phyloP scores from a whole-genome alignment of 495 filamentous ascomycete genomes.

The Neurospora sp. region DNA sequence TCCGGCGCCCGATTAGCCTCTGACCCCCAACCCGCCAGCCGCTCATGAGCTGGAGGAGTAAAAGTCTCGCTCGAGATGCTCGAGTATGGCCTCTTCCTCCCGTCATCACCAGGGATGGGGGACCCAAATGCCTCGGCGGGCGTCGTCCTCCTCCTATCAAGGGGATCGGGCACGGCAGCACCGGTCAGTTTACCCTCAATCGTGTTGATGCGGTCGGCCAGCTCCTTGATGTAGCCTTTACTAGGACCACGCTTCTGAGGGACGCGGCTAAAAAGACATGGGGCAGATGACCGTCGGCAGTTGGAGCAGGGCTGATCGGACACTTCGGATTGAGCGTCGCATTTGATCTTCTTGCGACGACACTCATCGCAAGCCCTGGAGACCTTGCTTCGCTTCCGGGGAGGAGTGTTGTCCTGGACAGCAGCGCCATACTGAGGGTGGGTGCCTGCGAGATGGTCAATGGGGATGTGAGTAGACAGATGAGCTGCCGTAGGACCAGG shows the following conservation, averaged over 20 bases:
- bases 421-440: constrained; percentile 13
- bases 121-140: constrained; percentile 29
- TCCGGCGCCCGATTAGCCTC: constrained; percentile 15
- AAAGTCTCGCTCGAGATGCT: constrained; percentile 34
- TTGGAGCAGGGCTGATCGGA: constrained; percentile 75
- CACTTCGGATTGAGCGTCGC: constrained; percentile 75
- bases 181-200: constrained; percentile 56
- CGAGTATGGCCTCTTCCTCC: constrained; percentile 35
- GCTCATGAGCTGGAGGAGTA: constrained; percentile 21
- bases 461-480: constrained; percentile 26
- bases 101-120: constrained; percentile 24
- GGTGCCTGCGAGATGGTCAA: constrained; percentile 14
- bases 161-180: constrained; percentile 14
- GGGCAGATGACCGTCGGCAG: constrained; percentile 65
- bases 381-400: constrained; percentile 80
- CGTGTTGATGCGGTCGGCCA: constrained; percentile 76
- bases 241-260: constrained; percentile 93
- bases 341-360: constrained; percentile 92
- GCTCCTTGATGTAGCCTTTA: constrained; percentile 97
- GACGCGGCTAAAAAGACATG: constrained; percentile 83
- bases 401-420: constrained; percentile 49
- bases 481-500: constrained; percentile 13
- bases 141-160: constrained; percentile 19
- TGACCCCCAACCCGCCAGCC: constrained; percentile 18
- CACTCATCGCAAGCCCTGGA: constrained; percentile 94